Percentiles rank a stretch among this genome's conserved stretches.
Conservation (phyloP, 2,329 filamentous ascomycete species). For the Helminthosporium solani region DNA sequence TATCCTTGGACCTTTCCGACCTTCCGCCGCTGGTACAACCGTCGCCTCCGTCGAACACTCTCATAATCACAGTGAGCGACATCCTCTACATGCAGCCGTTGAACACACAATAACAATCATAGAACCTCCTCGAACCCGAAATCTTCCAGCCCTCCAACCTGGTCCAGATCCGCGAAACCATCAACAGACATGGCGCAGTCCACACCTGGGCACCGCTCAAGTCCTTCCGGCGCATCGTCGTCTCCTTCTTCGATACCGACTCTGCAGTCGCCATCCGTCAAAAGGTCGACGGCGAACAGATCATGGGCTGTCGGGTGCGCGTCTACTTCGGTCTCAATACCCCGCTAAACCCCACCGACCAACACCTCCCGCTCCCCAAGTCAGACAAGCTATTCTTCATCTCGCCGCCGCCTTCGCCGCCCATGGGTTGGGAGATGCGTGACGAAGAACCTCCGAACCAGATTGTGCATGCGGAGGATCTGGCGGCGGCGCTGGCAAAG, state of each 20-base stretch:
- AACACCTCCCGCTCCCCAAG: constrained; percentile 51
- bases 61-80: constrained; percentile 75
- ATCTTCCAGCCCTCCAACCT: constrained; percentile 76
- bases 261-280: constrained; percentile 70
- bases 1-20: constrained; percentile 72
- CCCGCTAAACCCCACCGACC: constrained; percentile 41
- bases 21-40: constrained; percentile 69
- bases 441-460: constrained; percentile 66
- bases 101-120: constrained; percentile 20
- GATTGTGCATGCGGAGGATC: constrained; percentile 63
- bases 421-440: constrained; percentile 64
- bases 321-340: constrained; percentile 44
- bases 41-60: constrained; percentile 77
- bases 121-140: constrained; percentile 69
- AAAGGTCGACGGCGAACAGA: constrained; percentile 70
- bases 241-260: constrained; percentile 71
- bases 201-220: constrained; percentile 79
- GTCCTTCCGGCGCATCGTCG: constrained; percentile 78
- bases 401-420: constrained; percentile 62
- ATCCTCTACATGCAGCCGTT: too few relatives aligned
- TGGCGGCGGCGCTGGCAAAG: constrained; percentile 57
- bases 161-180: constrained; percentile 69
- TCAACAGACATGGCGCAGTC: constrained; percentile 68
- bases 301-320: constrained; percentile 62
- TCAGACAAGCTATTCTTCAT: constrained; percentile 66